Evolutionary conservation across 164 flowering plant genomes (phyloP), one percentile per base, ranked within the genome.

Genomic region (Liriodendron chinense): DNA sequence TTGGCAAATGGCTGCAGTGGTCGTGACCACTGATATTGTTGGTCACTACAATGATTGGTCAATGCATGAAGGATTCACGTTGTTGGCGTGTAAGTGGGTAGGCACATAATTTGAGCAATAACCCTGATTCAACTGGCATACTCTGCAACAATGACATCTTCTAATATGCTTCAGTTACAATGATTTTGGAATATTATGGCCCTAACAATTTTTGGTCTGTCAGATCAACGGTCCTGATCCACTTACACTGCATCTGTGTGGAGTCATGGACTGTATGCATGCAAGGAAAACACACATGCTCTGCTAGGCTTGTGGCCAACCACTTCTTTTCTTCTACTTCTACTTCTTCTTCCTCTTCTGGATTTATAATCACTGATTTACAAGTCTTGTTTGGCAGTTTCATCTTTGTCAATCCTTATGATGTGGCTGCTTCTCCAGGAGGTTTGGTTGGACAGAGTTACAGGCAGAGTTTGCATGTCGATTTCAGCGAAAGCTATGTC

Each of bases 381-480:
- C 59, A 53, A 53, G 18, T 53, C 18, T 53, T 53, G 13, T 53
- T 53, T 53, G 13, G 13, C 59, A 53, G 59, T 53, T 53, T 53
- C 13, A 10, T 16, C 18, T 7, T 66, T 66, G 7, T 66, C 69
- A 26, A 66, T 66, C 69, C 20, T 63, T 66, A 14, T 66, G 47
- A 34, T 47, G 20, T 47, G 68, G 57, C 72, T 64, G 62, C 1
- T 77, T 67, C 64, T 83, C 50, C 92, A 96, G 99, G 89, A 87
- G 78, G 85, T 94, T 66, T 96, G 99, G 99, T 10, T 96, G 84
- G 96, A 96, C 73, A 94, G 83, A 78, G 85, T 86, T 59, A 87
- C 94, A 7, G 96, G 99, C 69, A 83, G 89, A 80, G 87, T 92
- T 74, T 96, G 97, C 78, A 83, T 91, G 91, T 83, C 96, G 1